Evolutionary conservation across 345 rosid species (phyloP).

Genomic region (Eucalyptus cloeziana): DNA sequence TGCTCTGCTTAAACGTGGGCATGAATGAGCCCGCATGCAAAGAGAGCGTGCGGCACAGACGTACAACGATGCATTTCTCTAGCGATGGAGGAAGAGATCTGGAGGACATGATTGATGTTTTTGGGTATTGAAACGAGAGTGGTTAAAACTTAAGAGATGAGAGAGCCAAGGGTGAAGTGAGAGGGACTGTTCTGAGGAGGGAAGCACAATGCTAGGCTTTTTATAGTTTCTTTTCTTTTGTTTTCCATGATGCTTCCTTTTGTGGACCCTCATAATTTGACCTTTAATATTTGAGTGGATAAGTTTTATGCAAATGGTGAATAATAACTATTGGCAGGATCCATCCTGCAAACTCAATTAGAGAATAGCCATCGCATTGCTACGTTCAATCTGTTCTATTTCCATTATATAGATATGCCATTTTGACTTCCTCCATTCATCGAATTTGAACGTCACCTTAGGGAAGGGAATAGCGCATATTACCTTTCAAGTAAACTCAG

Average conservation of each 20-base stretch:
- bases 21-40: background rate
- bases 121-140: background rate
- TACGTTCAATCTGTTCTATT: too few relatives aligned
- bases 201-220: background rate
- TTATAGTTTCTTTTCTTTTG: too few relatives aligned
- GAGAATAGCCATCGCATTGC: too few relatives aligned
- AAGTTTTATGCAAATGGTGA: too few relatives aligned
- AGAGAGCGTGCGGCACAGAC: background rate
- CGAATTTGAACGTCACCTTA: too few relatives aligned
- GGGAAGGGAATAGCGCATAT: background rate
- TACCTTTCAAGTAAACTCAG: background rate
- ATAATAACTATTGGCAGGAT: too few relatives aligned
- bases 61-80: background rate
- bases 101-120: background rate
- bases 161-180: background rate
- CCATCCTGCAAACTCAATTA: too few relatives aligned
- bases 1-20: background rate
- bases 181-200: background rate
- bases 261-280: too few relatives aligned
- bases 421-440: too few relatives aligned
- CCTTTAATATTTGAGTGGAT: too few relatives aligned
- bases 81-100: background rate
- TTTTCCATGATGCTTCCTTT: too few relatives aligned
- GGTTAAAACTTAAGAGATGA: background rate
- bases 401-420: too few relatives aligned